A percentile compares a stretch with the other conserved stretches of the same genome.
Conservation (phyloP, 1,139 yeast genomes). For the Lizanozyma gosingica region DNA sequence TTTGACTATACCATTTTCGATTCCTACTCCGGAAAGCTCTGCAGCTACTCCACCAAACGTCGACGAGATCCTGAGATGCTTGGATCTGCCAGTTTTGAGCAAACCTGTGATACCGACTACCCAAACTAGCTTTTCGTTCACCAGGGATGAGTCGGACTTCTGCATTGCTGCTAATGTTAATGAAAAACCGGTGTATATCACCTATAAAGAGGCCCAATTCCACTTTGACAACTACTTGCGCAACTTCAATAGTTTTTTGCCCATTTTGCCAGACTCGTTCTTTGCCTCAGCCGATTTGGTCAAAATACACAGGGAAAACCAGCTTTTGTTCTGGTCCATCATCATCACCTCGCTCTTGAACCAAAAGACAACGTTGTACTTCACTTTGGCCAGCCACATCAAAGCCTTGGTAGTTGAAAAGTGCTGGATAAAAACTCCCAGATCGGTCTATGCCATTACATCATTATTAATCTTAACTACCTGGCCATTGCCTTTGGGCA, state of each 20-base stretch:
- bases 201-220: conserved; percentile 19
- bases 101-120: conserved; percentile 5
- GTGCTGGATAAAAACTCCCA: conserved; percentile 40
- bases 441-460: conserved; percentile 33
- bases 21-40: neutral
- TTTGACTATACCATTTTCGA: neutral
- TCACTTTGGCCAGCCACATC: conserved; percentile 22
- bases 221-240: conserved; percentile 23
- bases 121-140: conserved; percentile 6
- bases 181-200: conserved; percentile 15
- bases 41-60: conserved; percentile 8
- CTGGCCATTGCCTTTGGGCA: conserved; percentile 35
- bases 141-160: conserved; percentile 9
- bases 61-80: conserved; percentile 21
- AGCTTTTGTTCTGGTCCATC: conserved; percentile 35
- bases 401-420: conserved; percentile 32
- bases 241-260: conserved; percentile 27
- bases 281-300: conserved; percentile 18
- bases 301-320: conserved; percentile 21
- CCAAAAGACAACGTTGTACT: conserved; percentile 15
- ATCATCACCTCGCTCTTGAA: conserved; percentile 26
- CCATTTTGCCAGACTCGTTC: conserved; percentile 33
- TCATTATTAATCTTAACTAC: conserved; percentile 36
- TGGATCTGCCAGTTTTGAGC: conserved; percentile 12
- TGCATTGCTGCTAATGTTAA: conserved; percentile 11